Conservation (phyloP, 306 rosid species). For the Rosa rugosa region DNA sequence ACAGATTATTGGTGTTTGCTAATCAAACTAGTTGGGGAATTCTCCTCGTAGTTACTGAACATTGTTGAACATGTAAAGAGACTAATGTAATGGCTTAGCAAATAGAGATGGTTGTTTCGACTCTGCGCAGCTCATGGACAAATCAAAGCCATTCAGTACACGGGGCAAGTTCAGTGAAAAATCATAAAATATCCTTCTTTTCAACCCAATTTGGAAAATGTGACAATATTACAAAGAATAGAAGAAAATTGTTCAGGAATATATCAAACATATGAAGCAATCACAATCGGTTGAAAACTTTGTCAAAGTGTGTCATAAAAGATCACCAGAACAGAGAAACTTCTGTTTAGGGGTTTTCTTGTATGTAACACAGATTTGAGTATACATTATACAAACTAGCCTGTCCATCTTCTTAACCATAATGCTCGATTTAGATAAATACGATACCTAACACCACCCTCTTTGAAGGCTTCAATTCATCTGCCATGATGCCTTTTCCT, state of each 20-base stretch:
- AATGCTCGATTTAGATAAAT: conserved; percentile 22
- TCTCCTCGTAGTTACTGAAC: not conserved
- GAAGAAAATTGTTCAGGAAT: not conserved
- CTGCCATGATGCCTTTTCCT: conserved; percentile 26
- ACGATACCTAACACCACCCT: conserved; percentile 31
- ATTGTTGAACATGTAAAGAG: not conserved
- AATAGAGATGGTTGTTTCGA: too few species aligned
- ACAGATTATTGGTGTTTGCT: too few species aligned
- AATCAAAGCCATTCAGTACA: not conserved
- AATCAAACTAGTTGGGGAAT: not conserved
- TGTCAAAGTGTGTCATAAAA: conserved; percentile 18
- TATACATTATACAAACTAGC: conserved; percentile 34
- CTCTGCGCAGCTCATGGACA: not conserved
- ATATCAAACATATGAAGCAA: conserved; percentile 28
- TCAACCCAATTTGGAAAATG: conserved; percentile 3
- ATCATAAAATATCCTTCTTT: conserved; percentile 6
- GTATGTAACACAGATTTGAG: conserved; percentile 22
- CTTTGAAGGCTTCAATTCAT: conserved; percentile 37
- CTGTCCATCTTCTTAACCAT: conserved; percentile 22
- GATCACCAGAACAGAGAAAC: conserved; percentile 30
- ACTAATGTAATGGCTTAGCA: not conserved
- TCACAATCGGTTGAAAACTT: conserved; percentile 9
- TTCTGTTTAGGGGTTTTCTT: conserved; percentile 27
- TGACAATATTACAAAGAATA: conserved; percentile 16
- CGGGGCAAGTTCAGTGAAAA: conserved; percentile 3